These are phyloP conservation scores for Umbilicus rupestris DNA, from an alignment of 164 flowering plant species.

Conservation along the genomic window DNA sequence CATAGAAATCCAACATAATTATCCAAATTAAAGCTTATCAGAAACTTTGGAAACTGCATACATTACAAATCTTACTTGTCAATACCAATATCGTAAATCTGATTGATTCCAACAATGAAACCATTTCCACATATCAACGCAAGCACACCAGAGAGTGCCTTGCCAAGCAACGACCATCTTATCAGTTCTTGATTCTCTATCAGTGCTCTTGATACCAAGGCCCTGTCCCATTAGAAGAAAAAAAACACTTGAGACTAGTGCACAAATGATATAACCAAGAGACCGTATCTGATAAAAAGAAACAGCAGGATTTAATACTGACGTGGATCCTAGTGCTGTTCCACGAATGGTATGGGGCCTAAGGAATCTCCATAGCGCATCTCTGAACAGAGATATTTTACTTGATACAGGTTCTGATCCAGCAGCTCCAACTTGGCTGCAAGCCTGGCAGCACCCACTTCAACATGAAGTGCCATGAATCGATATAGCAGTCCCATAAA, in stretches of 20 bases:
- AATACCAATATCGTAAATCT: slow-evolving; percentile 89
- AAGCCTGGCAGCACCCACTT: slow-evolving; percentile 48
- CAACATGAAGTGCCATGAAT: slow-evolving; percentile 14
- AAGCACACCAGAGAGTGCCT: slow-evolving; percentile 80
- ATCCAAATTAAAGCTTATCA: background rate
- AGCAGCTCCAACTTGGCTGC: slow-evolving; percentile 61
- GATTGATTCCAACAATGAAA: slow-evolving; percentile 97
- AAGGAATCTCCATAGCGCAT: slow-evolving; percentile 89
- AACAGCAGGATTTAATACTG: background rate
- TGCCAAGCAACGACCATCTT: slow-evolving; percentile 70
- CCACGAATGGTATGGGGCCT: slow-evolving; percentile 99
- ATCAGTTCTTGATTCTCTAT: slow-evolving; percentile 78
- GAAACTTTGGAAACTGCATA: background rate
- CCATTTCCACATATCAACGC: slow-evolving; percentile 95
- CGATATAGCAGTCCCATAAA: background rate
- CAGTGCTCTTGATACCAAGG: slow-evolving; percentile 83
- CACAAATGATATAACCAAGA: background rate
- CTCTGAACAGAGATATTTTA: slow-evolving; percentile 52
- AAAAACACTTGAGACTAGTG: background rate
- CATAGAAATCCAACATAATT: background rate
- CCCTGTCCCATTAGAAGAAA: slow-evolving; percentile 36
- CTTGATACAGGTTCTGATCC: slow-evolving; percentile 51
- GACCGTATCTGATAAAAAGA: background rate
- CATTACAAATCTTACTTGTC: slow-evolving; percentile 57
- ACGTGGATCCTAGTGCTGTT: slow-evolving; percentile 81